phyloP scores from a whole-genome alignment of 2,329 filamentous ascomycete species.

The Fusarium vanettenii region DNA sequence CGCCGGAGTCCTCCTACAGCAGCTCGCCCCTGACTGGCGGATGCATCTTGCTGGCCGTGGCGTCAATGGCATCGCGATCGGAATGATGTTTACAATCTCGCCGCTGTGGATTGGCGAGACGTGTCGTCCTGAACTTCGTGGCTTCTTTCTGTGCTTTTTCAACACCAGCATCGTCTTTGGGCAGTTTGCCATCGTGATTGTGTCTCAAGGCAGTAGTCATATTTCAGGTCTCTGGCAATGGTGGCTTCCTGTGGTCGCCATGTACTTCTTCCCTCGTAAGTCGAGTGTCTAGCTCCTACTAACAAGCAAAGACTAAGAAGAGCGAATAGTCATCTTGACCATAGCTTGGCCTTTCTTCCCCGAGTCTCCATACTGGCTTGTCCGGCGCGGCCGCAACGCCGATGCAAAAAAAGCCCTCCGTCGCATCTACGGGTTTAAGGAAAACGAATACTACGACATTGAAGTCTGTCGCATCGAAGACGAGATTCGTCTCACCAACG shows the following conservation, averaged over 20 bases:
- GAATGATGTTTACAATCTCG: constrained; percentile 51
- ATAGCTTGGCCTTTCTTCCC: constrained; percentile 48
- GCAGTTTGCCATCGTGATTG: constrained; percentile 45
- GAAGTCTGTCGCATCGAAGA: constrained; percentile 46
- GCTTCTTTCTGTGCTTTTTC: constrained; percentile 52
- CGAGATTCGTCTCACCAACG: constrained; percentile 30
- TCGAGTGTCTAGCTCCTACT: background rate
- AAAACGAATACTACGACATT: constrained; percentile 40
- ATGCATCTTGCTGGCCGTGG: constrained; percentile 44
- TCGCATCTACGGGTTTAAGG: constrained; percentile 30
- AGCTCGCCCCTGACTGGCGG: constrained; percentile 43
- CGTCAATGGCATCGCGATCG: constrained; percentile 46
- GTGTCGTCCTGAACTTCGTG: constrained; percentile 50
- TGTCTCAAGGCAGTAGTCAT: constrained; percentile 34
- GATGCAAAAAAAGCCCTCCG: constrained; percentile 30
- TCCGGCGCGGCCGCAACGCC: constrained; percentile 28
- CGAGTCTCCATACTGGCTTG: constrained; percentile 51
- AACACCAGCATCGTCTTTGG: constrained; percentile 53
- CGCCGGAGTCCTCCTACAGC: constrained; percentile 46
- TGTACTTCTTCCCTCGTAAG: constrained; percentile 48
- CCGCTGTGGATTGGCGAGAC: constrained; percentile 54
- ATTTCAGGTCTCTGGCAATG: constrained; percentile 46
- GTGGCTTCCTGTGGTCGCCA: constrained; percentile 45
- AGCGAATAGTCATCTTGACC: constrained; percentile 26
- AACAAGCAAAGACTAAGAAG: background rate